A percentile compares a stretch with the other conserved stretches of the same genome.
These are phyloP conservation scores for Beauveria medogensis DNA, from an alignment of 2,329 filamentous ascomycete genomes.

Conservation along the genomic window DNA sequence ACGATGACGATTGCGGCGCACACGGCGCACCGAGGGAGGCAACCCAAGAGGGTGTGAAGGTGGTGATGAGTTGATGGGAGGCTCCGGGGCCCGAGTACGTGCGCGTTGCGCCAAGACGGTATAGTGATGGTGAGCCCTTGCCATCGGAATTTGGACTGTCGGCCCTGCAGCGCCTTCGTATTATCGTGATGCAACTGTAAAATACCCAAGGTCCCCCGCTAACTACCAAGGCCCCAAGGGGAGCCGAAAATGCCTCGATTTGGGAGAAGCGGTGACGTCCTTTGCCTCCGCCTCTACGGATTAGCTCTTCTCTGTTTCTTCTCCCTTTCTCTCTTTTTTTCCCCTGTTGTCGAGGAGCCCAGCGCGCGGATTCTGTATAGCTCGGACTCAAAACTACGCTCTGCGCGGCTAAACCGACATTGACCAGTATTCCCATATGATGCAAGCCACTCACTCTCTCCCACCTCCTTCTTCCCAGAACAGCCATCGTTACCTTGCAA, in stretches of 20 bases:
- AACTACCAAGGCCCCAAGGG: background rate
- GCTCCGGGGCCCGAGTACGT: background rate
- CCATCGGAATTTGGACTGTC: background rate
- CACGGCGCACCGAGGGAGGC: background rate
- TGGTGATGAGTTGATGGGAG: too few species aligned
- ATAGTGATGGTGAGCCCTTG: background rate
- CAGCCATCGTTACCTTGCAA: background rate
- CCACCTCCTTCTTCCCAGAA: background rate
- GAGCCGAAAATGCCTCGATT: background rate
- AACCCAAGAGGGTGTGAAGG: background rate
- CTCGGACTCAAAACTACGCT: constrained; percentile 7
- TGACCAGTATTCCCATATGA: background rate
- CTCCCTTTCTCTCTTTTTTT: background rate
- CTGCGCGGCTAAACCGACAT: background rate
- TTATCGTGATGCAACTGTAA: background rate
- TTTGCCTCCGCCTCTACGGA: background rate
- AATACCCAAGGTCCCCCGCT: too few species aligned
- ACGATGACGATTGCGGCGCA: too few species aligned
- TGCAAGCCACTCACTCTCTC: background rate
- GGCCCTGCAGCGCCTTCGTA: background rate
- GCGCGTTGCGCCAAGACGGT: background rate
- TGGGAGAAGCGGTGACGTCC: background rate
- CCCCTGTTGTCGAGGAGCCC: background rate
- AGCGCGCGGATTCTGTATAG: background rate
- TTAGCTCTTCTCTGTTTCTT: background rate